Conservation (phyloP, 1,284 basidiomycete species). For the Agroathelia rolfsii region DNA sequence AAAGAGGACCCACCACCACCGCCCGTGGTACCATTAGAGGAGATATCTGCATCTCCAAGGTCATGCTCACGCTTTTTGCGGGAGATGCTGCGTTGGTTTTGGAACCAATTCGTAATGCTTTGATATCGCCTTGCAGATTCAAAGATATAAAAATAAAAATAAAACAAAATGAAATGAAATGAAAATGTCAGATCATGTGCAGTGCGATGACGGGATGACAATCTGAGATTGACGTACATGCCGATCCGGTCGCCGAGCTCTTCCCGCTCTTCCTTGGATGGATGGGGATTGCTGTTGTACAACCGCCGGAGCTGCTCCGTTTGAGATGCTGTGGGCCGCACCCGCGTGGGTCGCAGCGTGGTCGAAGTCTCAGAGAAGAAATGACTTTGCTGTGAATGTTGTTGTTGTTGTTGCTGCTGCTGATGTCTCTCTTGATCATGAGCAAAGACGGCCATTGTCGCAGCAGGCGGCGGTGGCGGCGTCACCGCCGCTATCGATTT, state of each 20-base stretch:
- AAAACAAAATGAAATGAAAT: no score
- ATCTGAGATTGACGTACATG: constrained; percentile 43
- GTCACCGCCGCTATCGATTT: neutral
- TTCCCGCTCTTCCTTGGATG: constrained; percentile 54
- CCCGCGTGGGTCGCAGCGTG: constrained; percentile 37
- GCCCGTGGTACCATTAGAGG: constrained; percentile 15
- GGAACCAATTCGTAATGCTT: constrained; percentile 76
- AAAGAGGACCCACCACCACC: no score
- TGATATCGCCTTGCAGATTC: constrained; percentile 50
- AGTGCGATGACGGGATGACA: no score
- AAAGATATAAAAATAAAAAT: constrained; percentile 5
- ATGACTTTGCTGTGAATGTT: constrained; percentile 36
- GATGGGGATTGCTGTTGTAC: constrained; percentile 53
- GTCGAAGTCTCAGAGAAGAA: constrained; percentile 34
- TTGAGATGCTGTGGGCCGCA: constrained; percentile 53
- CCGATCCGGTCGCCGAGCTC: constrained; percentile 54
- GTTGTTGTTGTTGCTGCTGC: no score
- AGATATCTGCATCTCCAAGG: constrained; percentile 20
- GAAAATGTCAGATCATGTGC: constrained; percentile 18
- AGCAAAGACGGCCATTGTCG: constrained; percentile 27
- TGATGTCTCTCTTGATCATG: no score
- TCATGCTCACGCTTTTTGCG: constrained; percentile 57
- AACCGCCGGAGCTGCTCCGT: constrained; percentile 55
- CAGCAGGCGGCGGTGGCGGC: constrained; percentile 3
- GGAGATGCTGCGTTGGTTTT: constrained; percentile 70